Conservation (phyloP, 2,329 filamentous ascomycete species). For the Cladosporium sp. region DNA sequence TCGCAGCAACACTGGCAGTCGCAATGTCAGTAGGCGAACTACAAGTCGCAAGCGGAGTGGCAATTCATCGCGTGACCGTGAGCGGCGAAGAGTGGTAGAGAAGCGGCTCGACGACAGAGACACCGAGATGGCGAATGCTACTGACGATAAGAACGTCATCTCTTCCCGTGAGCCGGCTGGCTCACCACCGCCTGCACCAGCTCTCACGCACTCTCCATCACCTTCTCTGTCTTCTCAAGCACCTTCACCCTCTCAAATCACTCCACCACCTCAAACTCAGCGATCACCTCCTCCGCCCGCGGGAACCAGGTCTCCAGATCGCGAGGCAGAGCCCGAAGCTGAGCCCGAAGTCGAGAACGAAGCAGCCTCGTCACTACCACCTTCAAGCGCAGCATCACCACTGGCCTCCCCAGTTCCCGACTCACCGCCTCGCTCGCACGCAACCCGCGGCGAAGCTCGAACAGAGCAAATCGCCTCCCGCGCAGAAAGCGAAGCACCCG, state of each 20-base stretch:
- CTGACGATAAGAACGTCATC: slow-evolving; percentile 2
- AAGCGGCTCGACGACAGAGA: not conserved
- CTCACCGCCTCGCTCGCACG: not conserved
- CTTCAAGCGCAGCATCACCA: slow-evolving; percentile 6
- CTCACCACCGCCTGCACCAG: slow-evolving; percentile 3
- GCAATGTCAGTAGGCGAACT: slow-evolving; percentile 12
- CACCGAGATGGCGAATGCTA: slow-evolving; percentile 4
- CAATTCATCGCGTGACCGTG: not conserved
- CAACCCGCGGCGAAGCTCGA: not conserved
- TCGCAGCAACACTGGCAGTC: slow-evolving; percentile 6
- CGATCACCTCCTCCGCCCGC: not conserved
- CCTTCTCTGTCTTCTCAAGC: not conserved
- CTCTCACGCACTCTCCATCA: slow-evolving; percentile 1
- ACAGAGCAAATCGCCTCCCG: not conserved
- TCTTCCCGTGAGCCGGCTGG: slow-evolving; percentile 1
- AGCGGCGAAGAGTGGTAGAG: not conserved
- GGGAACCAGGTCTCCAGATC: slow-evolving; percentile 6
- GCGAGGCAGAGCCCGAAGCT: not conserved
- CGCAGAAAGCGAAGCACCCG: slow-evolving; percentile 2
- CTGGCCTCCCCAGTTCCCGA: not conserved
- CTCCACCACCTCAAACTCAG: not conserved
- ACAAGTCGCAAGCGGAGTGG: slow-evolving; percentile 10
- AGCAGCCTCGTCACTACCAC: slow-evolving; percentile 2
- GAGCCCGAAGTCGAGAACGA: slow-evolving; percentile 5
- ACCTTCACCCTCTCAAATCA: not conserved